Base-by-base conservation (phyloP, 1,284 basidiomycete species). In the Austroboletus niveus region DNA sequence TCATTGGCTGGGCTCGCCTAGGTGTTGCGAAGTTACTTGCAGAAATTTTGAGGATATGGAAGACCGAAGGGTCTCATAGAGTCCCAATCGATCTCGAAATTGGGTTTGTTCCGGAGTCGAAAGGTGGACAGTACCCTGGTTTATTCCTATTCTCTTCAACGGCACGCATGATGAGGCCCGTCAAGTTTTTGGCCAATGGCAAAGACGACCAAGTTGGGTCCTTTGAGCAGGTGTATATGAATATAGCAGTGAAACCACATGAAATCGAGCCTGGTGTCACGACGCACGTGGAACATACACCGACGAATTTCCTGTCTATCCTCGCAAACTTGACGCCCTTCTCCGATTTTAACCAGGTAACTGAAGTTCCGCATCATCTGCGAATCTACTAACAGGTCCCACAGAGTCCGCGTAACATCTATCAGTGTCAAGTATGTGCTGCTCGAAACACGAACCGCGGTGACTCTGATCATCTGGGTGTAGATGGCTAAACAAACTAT, bases 401-500 rank as follows among this genome's bases (percentile, higher is more conserved):
- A 30, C 56, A 90, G 85, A 89, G 85, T 73, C 89, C 89, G 30
- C 82, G 89, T 66, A 92, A 92, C 62, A 92, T 92, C 56, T 92
- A 92, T 63, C 89, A 92, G 62, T 92, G 89, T 72, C 89, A 91
- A 79, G 87, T 88, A 61, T 29, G 69, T 61, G 11, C 39, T 39
- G 8, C 22, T 35, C 38, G 35, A 43, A 47, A 52, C 27, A 24
- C 49, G 35, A 40, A 51, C 38, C 17, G 27, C 20, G 15, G 24
- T 22, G 50, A 39, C 52, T 52, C 48, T 57, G 44, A 68, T 32
- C 3, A 8, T 39, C 43, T 15, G 20, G 30, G 2, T 52, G 29
- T 60, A 98, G 87, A 99, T 99, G 97, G 94, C 94, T 72, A 99
- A 99, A 79, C 97, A 99, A 81, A 92, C 93, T 1, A 99, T 99